Base-by-base conservation (phyloP, 306 rosid genomes). In the Bauhinia variegata region DNA sequence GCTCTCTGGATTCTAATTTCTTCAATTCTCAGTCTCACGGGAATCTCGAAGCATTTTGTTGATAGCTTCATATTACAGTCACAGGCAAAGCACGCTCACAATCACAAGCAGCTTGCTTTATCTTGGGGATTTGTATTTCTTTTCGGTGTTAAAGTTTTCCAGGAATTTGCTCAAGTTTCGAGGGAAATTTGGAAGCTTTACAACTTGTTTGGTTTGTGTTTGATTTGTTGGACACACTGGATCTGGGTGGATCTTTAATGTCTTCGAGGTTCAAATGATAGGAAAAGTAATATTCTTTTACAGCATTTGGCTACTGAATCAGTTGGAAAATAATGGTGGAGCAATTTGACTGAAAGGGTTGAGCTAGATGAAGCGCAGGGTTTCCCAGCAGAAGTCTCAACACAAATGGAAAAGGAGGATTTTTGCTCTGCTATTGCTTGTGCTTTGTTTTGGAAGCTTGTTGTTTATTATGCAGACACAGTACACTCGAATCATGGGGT, bases 401-500 rank as follows among this genome's bases (percentile, higher is more conserved):
- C 72, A 77, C 32, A 89, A 62, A 88, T 95, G 96, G 99, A 86
- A 68, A 87, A 83, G 84, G 88, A 95, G 80, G 74, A 64, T 86
- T 10, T 74, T 84, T 13, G 66, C 59, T 60, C 50, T 75, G 73
- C 7, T 88, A 6, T 59, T 95, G 63, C 54, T 85, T 53, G 84
- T 80, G 43, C 43, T 95, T 59, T 90, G 93, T 68, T 86, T 90
- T 47, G 96, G 86, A 47, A 82, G 91, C 51, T 77, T 91, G 76
- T 55, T 85, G 56, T 55, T 82, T 43, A n/a, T n/a, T n/a, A 83
- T 88, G 86, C 99, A 90, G 83, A 83, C 74, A 61, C 86, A 62
- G 78, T 90, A 73, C 79, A 69, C 81, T 77, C 82, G 82, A 76
- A 80, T 95, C 34, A 72, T 73, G 82, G 85, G 75, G 62, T 62